Base-by-base conservation (phyloP, 1,284 basidiomycete species). In the Boletus calvinii region DNA sequence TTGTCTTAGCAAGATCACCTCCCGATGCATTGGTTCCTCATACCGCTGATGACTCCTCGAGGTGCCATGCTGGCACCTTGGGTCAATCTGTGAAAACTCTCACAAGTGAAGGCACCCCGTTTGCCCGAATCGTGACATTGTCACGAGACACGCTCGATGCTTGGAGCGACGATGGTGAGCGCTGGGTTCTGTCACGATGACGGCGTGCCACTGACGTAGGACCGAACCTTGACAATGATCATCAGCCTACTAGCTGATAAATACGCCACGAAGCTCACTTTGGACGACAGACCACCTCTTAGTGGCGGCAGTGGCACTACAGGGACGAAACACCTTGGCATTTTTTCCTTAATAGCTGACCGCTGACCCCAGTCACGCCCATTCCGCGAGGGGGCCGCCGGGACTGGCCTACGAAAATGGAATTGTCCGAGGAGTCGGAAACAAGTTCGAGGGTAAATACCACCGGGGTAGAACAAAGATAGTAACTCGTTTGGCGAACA, bases 371-470 rank as follows among this genome's bases (percentile, higher is more conserved):
- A 24, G 38, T 40, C 17, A 39, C 42, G 31, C 54, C 13, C 41
- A 26, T 42, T 40, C 35, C 46, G 32, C 39, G 31, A 50, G 36
- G 15, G 39, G 46, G 10, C 38, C 52, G 34, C 48, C 50, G 42
- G 50, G 22, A 50, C 44, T 26, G 24, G 50, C 44, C 49, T 44
- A 51, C 58, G 48, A 58, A 62, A 45, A 45, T 38, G 31, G 43
- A 49, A 18, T 17, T 17, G 35, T 55, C 54, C 26, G 26, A 26
- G 32, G 41, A 37, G 24, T 40, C 46, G 29, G 41, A 55, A 52
- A 49, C 41, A 35, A 26, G 13, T 37, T 42, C 30, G 24, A 29
- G 17, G 22, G 31, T 12, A 17, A 20, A 34, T 26, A 15, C 37
- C 17, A 44, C 59, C 41, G 50, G 30, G 13, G 36, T 15, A 36